Percentiles rank a stretch among this genome's conserved stretches.
Conservation (phyloP, 768 basidiomycete genomes). For the Phaeolepiota aurea region DNA sequence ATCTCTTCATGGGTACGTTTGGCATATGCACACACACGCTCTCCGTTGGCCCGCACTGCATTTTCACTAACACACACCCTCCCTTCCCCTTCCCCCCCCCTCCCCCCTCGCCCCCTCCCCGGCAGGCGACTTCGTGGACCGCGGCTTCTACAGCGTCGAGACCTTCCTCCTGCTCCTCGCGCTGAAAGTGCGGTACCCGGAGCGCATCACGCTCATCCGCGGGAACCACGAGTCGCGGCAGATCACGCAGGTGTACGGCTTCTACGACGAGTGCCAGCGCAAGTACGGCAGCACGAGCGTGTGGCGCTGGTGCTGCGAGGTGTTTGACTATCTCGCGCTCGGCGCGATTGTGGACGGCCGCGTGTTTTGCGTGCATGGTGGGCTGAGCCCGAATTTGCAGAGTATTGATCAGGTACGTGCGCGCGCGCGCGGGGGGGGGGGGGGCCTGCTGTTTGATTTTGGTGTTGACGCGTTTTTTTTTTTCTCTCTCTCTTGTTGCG, state of each 20-base stretch:
- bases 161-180: conserved; percentile 92
- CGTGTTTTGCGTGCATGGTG: conserved; percentile 97
- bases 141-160: conserved; percentile 95
- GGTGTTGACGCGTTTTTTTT: conserved; percentile 8
- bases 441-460: conserved; percentile 3
- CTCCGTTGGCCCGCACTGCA: conserved; percentile 1
- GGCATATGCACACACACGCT: conserved; percentile 1
- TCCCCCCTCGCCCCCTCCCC: conserved; percentile 4
- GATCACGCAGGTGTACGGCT: conserved; percentile 93
- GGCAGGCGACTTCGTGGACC: conserved; percentile 96
- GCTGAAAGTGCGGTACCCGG: conserved; percentile 94
- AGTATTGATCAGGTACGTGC: conserved; percentile 77
- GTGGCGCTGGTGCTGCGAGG: conserved; percentile 98
- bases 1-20: conserved; percentile 87
- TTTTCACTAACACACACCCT: neutral
- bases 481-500: conserved; percentile 6
- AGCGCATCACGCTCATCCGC: conserved; percentile 92
- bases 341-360: conserved; percentile 95
- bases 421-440: neutral
- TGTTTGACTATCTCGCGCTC: conserved; percentile 93
- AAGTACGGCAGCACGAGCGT: conserved; percentile 94
- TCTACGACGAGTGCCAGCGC: conserved; percentile 93
- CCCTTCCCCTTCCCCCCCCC: conserved; percentile 4
- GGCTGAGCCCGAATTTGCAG: conserved; percentile 82
- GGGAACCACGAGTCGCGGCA: conserved; percentile 98